phyloP scores from a whole-genome alignment of 176 grass and related monocot genomes.

The Aegilops longissima region DNA sequence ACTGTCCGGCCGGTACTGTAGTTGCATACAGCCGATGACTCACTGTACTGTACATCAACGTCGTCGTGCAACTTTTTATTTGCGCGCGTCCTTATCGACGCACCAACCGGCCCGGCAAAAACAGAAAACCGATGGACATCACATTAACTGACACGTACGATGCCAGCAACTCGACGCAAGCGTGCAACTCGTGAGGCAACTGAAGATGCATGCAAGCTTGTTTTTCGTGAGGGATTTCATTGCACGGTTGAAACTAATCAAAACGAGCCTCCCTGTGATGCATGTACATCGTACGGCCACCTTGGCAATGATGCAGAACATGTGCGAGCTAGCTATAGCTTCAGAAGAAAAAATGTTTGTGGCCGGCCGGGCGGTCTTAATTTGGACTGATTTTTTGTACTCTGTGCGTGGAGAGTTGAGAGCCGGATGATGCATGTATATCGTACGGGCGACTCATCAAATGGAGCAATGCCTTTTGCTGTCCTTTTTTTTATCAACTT shows the following conservation, averaged over 20 bases:
- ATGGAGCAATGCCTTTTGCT: not conserved
- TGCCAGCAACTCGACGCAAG: too few relatives aligned
- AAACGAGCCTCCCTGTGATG: too few relatives aligned
- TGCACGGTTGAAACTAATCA: too few relatives aligned
- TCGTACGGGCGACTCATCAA: slow-evolving; percentile 20
- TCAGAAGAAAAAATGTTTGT: not conserved
- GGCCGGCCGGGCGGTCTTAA: not conserved
- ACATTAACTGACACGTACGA: too few relatives aligned
- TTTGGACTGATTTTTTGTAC: not conserved
- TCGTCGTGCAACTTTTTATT: not conserved
- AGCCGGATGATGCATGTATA: not conserved
- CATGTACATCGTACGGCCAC: too few relatives aligned
- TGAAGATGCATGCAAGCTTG: not conserved
- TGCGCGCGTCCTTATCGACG: not conserved
- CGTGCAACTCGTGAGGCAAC: too few relatives aligned
- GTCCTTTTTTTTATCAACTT: not conserved
- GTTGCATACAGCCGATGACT: not conserved
- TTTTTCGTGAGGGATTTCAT: too few relatives aligned
- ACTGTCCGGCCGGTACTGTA: not conserved
- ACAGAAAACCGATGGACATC: too few relatives aligned
- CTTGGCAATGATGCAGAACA: too few relatives aligned
- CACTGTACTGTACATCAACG: not conserved
- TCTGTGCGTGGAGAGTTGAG: too few relatives aligned
- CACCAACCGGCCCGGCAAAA: not conserved
- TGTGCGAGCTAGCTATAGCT: not conserved